Percentiles rank a stretch among this genome's conserved stretches.
phyloP scores from a whole-genome alignment of 306 rosid genomes.

The Leucaena leucocephala region DNA sequence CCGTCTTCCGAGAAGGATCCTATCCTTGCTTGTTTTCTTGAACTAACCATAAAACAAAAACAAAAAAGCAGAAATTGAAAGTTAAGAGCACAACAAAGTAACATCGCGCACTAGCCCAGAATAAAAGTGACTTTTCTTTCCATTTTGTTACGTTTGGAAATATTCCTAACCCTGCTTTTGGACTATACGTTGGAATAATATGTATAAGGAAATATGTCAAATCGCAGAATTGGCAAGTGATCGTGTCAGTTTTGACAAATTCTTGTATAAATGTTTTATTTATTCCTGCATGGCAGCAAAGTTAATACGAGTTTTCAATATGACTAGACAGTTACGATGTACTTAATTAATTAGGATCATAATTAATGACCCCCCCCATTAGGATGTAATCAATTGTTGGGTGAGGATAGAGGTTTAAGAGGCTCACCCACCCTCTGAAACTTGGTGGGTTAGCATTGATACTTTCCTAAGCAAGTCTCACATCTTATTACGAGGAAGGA shows the following conservation, averaged over 20 bases:
- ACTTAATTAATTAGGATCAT: too few species aligned
- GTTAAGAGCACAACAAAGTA: conserved; percentile 1
- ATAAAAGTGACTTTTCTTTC: conserved; percentile 17
- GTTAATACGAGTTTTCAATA: neutral
- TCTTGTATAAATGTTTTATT: neutral
- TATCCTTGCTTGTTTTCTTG: conserved; percentile 1
- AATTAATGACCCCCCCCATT: too few species aligned
- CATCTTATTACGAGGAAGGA: too few species aligned
- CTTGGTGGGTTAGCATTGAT: too few species aligned
- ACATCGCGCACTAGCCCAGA: conserved; percentile 18
- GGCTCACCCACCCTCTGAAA: too few species aligned
- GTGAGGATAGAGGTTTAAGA: too few species aligned
- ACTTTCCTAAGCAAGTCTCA: too few species aligned
- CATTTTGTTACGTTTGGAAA: neutral
- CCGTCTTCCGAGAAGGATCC: conserved; percentile 25
- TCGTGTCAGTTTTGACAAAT: neutral
- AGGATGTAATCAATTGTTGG: too few species aligned
- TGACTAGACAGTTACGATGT: neutral
- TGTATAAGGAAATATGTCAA: neutral
- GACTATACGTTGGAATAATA: neutral
- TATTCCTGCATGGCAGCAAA: neutral
- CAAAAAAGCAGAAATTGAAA: neutral
- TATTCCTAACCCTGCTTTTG: neutral
- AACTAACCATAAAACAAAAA: neutral
- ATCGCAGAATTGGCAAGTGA: neutral